Evolutionary conservation across 139 green algal genomes (phyloP).

Genomic region (Chloropicon primus): DNA sequence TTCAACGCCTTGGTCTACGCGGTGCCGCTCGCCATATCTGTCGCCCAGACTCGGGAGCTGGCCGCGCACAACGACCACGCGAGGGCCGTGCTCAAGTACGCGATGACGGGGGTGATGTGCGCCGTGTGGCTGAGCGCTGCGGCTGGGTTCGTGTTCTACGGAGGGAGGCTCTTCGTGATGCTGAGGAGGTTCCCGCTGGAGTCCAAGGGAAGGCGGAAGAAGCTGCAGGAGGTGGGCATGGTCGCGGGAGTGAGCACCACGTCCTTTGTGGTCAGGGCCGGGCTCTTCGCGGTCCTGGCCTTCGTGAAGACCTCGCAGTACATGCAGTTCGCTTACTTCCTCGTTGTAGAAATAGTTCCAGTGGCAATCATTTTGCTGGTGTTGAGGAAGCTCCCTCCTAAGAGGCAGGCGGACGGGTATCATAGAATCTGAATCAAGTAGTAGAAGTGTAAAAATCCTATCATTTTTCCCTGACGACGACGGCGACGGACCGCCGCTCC

Average conservation of each 20-base stretch:
- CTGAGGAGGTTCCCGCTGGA: slow-evolving; percentile 85
- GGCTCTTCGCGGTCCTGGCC: not conserved
- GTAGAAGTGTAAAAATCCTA: too few species aligned
- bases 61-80: not conserved
- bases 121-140: slow-evolving; percentile 4
- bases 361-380: not conserved
- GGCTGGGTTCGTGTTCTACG: slow-evolving; percentile 52
- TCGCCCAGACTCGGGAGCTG: not conserved
- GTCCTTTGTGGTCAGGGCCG: not conserved
- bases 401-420: not conserved
- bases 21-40: slow-evolving; percentile 34
- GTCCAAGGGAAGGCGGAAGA: slow-evolving; percentile 75
- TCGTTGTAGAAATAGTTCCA: not conserved
- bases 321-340: not conserved
- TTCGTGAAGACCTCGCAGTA: not conserved
- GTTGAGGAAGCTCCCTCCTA: not conserved
- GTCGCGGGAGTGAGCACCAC: not conserved
- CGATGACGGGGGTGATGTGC: not conserved
- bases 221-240: slow-evolving; percentile 74
- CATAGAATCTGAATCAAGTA: not conserved
- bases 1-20: slow-evolving; percentile 76
- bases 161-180: slow-evolving; percentile 36
- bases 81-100: not conserved
- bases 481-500: too few species aligned
- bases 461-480: too few species aligned